phyloP scores from a whole-genome alignment of 768 basidiomycete species.

The Agaricus subrufescens region DNA sequence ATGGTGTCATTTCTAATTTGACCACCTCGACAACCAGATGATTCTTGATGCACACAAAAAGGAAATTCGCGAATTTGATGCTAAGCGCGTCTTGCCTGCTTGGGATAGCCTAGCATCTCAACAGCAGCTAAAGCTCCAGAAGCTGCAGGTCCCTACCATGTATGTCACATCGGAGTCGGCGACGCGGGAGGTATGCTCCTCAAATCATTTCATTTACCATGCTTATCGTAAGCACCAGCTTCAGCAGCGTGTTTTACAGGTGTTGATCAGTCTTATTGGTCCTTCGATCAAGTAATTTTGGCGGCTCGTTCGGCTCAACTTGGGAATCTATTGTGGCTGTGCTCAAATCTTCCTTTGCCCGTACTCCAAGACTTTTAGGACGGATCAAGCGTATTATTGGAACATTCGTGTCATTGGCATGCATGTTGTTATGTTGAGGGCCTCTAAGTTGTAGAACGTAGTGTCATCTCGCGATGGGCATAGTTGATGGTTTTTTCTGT shows the following conservation, averaged over 20 bases:
- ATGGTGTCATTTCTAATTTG: neutral
- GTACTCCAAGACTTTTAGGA: neutral
- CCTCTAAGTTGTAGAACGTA: neutral
- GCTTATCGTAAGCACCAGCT: slow-evolving; percentile 33
- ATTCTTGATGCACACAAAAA: slow-evolving; percentile 58
- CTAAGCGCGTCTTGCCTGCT: slow-evolving; percentile 61
- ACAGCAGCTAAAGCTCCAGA: slow-evolving; percentile 63
- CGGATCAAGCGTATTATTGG: no score
- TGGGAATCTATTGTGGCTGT: neutral
- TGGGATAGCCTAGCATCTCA: slow-evolving; percentile 73
- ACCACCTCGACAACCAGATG: slow-evolving; percentile 37
- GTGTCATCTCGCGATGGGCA: neutral
- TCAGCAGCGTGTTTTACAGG: slow-evolving; percentile 67
- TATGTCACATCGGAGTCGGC: slow-evolving; percentile 43
- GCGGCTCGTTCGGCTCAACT: neutral
- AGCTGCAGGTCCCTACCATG: slow-evolving; percentile 68
- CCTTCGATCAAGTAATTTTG: slow-evolving; percentile 10
- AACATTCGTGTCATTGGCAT: neutral
- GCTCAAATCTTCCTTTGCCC: neutral
- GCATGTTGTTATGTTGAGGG: neutral
- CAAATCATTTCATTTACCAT: neutral
- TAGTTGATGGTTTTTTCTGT: neutral
- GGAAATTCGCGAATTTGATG: slow-evolving; percentile 66
- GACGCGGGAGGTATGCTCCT: slow-evolving; percentile 51
- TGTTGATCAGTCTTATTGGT: slow-evolving; percentile 53